phyloP scores from a whole-genome alignment of 2,329 filamentous ascomycete genomes.

The Penicillium sp. region DNA sequence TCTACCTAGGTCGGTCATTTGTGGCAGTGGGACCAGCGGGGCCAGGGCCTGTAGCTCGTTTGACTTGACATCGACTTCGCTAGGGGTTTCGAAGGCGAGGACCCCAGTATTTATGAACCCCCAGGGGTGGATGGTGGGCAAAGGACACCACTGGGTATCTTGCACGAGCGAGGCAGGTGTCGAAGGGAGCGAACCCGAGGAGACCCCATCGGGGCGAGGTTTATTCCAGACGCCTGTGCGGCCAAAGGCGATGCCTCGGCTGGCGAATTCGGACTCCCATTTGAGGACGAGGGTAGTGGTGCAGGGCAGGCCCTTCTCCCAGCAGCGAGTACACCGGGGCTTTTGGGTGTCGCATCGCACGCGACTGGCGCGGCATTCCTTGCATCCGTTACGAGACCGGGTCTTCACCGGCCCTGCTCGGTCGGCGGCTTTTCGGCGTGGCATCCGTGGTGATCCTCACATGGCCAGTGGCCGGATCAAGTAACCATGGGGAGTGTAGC shows the following conservation, averaged over 20 bases:
- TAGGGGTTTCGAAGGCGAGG: slow-evolving; percentile 33
- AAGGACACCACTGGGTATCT: slow-evolving; percentile 32
- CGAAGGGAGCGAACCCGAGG: slow-evolving; percentile 22
- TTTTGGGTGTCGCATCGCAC: slow-evolving; percentile 47
- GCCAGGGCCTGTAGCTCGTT: slow-evolving; percentile 26
- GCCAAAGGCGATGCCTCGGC: slow-evolving; percentile 48
- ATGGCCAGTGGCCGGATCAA: slow-evolving; percentile 24
- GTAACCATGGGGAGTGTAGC: neutral
- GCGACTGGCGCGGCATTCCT: slow-evolving; percentile 45
- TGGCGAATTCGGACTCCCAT: slow-evolving; percentile 47
- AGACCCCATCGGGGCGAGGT: slow-evolving; percentile 23
- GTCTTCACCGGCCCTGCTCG: slow-evolving; percentile 41
- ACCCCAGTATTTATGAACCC: slow-evolving; percentile 38
- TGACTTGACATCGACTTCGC: slow-evolving; percentile 30
- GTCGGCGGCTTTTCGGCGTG: slow-evolving; percentile 43
- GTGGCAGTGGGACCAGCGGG: slow-evolving; percentile 4
- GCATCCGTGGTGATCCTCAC: slow-evolving; percentile 35
- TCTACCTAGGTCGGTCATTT: neutral
- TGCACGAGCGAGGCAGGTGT: slow-evolving; percentile 19
- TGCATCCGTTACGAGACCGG: slow-evolving; percentile 46
- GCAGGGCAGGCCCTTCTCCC: slow-evolving; percentile 40
- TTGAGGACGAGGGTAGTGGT: slow-evolving; percentile 42
- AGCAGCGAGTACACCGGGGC: slow-evolving; percentile 43
- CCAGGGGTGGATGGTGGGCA: slow-evolving; percentile 35
- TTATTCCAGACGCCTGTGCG: slow-evolving; percentile 49